Evolutionary conservation across 768 basidiomycete genomes (phyloP), one percentile per base, ranked within the genome.

Genomic region (Mycena kentingensis): DNA sequence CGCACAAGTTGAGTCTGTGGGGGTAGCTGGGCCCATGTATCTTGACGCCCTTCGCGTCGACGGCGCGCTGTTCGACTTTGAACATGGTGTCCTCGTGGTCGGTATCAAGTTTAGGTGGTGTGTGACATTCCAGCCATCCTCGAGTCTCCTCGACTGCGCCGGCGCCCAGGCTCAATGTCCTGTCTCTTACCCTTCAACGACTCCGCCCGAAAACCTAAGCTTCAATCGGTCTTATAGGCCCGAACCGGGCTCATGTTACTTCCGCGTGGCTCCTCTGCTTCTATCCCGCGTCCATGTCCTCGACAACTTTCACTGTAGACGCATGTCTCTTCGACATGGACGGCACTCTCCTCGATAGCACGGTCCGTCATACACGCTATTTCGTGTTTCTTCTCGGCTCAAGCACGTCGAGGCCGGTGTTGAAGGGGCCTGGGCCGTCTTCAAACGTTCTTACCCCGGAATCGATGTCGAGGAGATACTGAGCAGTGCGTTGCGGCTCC

Each of bases 361-460:
- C 41, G 13, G 41, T 42, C 12, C 25, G 24, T 11, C 26, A 10
- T 18, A 7, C 12, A 32, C 10, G 8, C 36, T 37, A 10, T 7
- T 11, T 18, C 36, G 7, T 11, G 11, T 18, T 37, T 10, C 18
- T 37, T 11, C 36, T 37, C 11, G 19, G 19, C 36, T 7, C 7
- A 19, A 12, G 7, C 10, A 37, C 18, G 93, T 90, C 18, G 93
- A 88, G 10, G 81, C 83, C 26, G 91, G 89, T 36, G 90, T 95
- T 27, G 72, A 81, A 24, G 89, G 86, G 24, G 90, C 91, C 29
- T 95, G 93, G 93, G 74, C 85, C 47, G 70, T 74, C n/a, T 93
- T 93, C 69, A 79, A 78, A 43, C 65, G 82, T 63, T 77, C 79
- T 51, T 93, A 94, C 66, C 83, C 85, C 3, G 67, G 65, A 27